A percentile compares a stretch with the other conserved stretches of the same genome.
Evolutionary conservation across 2,329 filamentous ascomycete species (phyloP).

Genomic region (Xylogone sp.): DNA sequence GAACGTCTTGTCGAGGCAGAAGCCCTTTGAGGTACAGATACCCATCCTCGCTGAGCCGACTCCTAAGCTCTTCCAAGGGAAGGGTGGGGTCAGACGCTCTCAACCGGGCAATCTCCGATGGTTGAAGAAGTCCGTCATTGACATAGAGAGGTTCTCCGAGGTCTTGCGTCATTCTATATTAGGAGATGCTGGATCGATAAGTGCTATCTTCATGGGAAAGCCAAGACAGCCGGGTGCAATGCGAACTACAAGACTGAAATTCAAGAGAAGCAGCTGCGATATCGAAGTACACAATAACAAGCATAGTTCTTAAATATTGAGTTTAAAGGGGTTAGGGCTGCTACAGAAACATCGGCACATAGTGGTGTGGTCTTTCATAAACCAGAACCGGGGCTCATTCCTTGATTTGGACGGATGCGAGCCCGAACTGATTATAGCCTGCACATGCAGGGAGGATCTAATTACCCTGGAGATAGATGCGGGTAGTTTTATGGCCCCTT

Average conservation of each 20-base stretch:
- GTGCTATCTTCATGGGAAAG: too few relatives aligned
- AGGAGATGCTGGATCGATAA: too few relatives aligned
- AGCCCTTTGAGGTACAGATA: conserved; percentile 54
- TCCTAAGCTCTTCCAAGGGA: conserved; percentile 44
- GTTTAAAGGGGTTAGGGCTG: not conserved
- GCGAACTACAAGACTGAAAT: conserved; percentile 5
- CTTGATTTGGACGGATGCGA: not conserved
- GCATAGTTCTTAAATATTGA: not conserved
- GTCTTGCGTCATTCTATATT: conserved; percentile 8
- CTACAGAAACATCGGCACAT: not conserved
- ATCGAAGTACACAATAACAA: not conserved
- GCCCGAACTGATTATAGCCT: not conserved
- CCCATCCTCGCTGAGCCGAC: conserved; percentile 43
- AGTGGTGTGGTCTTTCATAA: not conserved
- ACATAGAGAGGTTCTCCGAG: conserved; percentile 17
- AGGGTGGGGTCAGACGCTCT: conserved; percentile 7
- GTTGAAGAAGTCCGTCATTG: conserved; percentile 22
- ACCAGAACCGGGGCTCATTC: not conserved
- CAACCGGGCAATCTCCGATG: conserved; percentile 2
- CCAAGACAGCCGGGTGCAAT: conserved; percentile 7
- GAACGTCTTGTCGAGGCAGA: conserved; percentile 48
- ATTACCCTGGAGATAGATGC: not conserved
- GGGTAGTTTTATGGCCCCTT: not conserved
- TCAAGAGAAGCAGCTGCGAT: conserved; percentile 2
- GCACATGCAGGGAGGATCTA: too few relatives aligned